Conservation (phyloP, 2,329 filamentous ascomycete genomes). For the Phoma sp. region DNA sequence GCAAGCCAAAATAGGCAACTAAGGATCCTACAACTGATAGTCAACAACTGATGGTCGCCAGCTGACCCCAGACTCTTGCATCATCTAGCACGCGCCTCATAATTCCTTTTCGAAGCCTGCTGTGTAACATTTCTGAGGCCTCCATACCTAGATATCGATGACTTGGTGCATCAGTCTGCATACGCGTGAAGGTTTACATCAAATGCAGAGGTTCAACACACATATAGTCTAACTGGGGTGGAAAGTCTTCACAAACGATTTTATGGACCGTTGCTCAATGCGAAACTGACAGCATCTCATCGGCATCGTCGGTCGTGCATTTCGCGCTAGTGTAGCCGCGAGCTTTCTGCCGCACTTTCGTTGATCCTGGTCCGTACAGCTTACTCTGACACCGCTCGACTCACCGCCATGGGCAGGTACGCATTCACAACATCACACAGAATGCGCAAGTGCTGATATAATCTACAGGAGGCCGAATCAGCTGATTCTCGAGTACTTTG, state of each 20-base stretch:
- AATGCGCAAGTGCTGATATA: conserved; percentile 7
- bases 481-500: conserved; percentile 86
- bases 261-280: background rate
- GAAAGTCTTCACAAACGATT: background rate
- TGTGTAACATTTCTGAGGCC: background rate
- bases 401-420: conserved; percentile 19
- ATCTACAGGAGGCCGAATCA: conserved; percentile 73
- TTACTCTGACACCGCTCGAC: conserved; percentile 14
- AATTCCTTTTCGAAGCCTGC: background rate
- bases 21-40: background rate
- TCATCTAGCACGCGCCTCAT: background rate
- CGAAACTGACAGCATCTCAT: background rate
- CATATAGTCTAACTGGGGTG: background rate
- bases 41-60: background rate
- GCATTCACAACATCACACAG: conserved; percentile 4
- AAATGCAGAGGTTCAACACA: background rate
- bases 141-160: background rate
- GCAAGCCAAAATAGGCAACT: conserved; percentile 1
- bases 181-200: background rate
- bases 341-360: conserved; percentile 9
- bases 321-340: conserved; percentile 5
- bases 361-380: conserved; percentile 8
- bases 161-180: background rate
- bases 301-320: background rate
- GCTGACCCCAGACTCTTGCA: background rate